Evolutionary conservation across 345 rosid species (phyloP), one percentile per base, ranked within the genome.

Genomic region (Aquilaria malaccensis): DNA sequence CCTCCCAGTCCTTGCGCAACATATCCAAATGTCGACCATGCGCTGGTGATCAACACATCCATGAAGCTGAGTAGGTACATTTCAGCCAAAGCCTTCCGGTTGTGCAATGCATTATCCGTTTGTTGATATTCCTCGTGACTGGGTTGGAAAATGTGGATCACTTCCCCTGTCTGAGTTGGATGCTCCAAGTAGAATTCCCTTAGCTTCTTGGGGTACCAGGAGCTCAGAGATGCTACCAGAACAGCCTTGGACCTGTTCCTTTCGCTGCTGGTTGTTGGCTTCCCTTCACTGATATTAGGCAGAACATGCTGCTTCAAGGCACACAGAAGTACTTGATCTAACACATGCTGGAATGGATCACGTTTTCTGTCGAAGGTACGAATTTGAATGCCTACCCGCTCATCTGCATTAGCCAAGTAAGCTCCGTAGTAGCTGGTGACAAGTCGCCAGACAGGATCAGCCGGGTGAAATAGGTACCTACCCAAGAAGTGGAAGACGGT

Each of bases 1-100:
- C 89, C 93, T 31, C 89, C 93, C 45, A 86, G 84, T 61, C 89
- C 80, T 65, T 86, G 93, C 64, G 93, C 85, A 58, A 86, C 89
- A 58, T 86, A 86, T 10, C 93, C 93, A 11, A 86, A 86, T 2
- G 93, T 86, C 5, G 93, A 86, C 87, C 89, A 86, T 43, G 87
- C 74, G 63, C 93, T 83, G 3, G 89, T 83, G 68, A 86, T 75
- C 53, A 86, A 67, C 43, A 57, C 70, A 61, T 86, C 89, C 0
- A 70, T 76, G 72, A 86, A 59, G 74, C 87, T 83, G 69, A 83
- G 63, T 59, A 86, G 69, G 53, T 86, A 83, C 87, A 86, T 83
- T 64, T 86, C 93, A 3, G 84, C 82, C 71, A 80, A 79, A 13
- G 93, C 93, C 73, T 83, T 83, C 52, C 79, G 61, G 49, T 82